Conservation (phyloP, 768 basidiomycete species). For the Ephemerocybe angulata region DNA sequence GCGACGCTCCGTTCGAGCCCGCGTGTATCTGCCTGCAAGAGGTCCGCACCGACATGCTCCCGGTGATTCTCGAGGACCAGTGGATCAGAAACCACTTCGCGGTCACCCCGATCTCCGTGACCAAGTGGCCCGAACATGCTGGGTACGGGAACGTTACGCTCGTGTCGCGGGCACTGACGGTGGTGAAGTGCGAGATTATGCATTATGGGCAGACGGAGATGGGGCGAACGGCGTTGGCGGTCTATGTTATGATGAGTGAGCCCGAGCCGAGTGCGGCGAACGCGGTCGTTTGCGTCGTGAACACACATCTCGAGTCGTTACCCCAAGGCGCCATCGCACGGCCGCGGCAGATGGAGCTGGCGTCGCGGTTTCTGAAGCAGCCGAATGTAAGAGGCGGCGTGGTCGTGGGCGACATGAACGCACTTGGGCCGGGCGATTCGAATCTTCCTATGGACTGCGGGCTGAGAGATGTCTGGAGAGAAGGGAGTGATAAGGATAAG, state of each 20-base stretch:
- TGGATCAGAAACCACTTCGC: slow-evolving; percentile 65
- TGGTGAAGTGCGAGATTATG: slow-evolving; percentile 47
- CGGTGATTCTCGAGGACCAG: slow-evolving; percentile 45
- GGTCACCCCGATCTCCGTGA: slow-evolving; percentile 49
- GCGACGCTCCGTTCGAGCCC: slow-evolving; percentile 50
- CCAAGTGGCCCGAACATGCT: slow-evolving; percentile 51
- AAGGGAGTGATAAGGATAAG: slow-evolving; percentile 39
- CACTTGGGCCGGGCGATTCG: slow-evolving; percentile 46
- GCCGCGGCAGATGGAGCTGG: slow-evolving; percentile 50
- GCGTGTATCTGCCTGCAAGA: slow-evolving; percentile 72
- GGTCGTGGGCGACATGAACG: slow-evolving; percentile 72
- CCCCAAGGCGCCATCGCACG: slow-evolving; percentile 37
- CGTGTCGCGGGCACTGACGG: slow-evolving; percentile 51
- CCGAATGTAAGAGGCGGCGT: slow-evolving; percentile 52
- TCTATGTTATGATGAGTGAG: slow-evolving; percentile 48
- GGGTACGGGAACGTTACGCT: slow-evolving; percentile 70
- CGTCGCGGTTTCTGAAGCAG: slow-evolving; percentile 48
- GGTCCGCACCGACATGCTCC: slow-evolving; percentile 44
- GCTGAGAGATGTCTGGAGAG: slow-evolving; percentile 59
- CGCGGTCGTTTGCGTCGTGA: slow-evolving; percentile 57
- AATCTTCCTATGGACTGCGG: slow-evolving; percentile 41
- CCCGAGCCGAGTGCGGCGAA: slow-evolving; percentile 30
- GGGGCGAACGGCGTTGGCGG: slow-evolving; percentile 52
- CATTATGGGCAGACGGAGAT: slow-evolving; percentile 49
- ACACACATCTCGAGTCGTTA: slow-evolving; percentile 74